phyloP scores from a whole-genome alignment of 164 flowering plant genomes.

The Tinospora cordifolia region DNA sequence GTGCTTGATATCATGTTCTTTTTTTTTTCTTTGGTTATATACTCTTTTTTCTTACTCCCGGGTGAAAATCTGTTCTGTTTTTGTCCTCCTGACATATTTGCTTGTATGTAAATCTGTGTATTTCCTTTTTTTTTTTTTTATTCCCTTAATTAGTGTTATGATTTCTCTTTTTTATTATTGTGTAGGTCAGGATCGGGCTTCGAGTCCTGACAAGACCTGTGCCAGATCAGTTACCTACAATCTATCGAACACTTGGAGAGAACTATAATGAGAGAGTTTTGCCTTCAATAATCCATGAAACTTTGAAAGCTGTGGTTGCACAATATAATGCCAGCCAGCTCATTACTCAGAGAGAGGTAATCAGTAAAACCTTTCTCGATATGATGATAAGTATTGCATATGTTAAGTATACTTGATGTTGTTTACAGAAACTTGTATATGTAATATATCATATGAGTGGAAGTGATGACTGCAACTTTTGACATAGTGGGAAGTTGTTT shows the following conservation, averaged over 20 bases:
- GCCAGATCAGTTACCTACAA: slow-evolving; percentile 30
- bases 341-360: slow-evolving; percentile 39
- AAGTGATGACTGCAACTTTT: no score
- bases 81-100: no score
- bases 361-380: background rate
- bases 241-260: slow-evolving; percentile 38
- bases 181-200: slow-evolving; percentile 30
- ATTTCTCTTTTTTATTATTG: slow-evolving; percentile 3
- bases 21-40: no score
- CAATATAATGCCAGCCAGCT: slow-evolving; percentile 43
- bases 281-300: slow-evolving; percentile 44
- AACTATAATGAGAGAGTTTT: slow-evolving; percentile 39
- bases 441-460: no score
- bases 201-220: slow-evolving; percentile 35
- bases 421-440: no score
- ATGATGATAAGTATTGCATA: no score
- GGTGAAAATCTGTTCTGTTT: background rate
- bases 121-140: no score
- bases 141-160: no score
- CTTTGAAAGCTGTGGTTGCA: slow-evolving; percentile 43
- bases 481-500: no score
- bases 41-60: background rate
- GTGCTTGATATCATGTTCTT: no score
- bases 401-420: no score
- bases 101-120: no score